phyloP scores from a whole-genome alignment of 1,139 yeast species.

The Candida sp. region DNA sequence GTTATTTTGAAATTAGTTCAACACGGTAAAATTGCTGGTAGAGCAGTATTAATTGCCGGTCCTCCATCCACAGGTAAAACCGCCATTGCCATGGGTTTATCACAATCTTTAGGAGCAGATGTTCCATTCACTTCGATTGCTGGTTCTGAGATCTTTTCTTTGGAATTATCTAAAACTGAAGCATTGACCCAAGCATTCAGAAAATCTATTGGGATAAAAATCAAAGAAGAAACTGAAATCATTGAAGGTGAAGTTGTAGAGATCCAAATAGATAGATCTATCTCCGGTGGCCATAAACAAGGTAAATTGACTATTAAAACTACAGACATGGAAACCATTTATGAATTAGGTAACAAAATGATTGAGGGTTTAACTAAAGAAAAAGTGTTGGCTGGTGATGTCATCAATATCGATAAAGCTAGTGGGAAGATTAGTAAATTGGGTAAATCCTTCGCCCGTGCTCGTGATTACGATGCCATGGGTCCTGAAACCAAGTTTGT shows the following conservation, averaged over 20 bases:
- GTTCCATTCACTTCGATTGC: conserved; percentile 96
- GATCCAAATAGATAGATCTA: conserved; percentile 93
- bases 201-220: conserved; percentile 90
- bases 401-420: conserved; percentile 92
- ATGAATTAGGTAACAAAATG: conserved; percentile 97
- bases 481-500: conserved; percentile 98
- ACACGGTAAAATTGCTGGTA: conserved; percentile 92
- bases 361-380: conserved; percentile 94
- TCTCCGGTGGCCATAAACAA: conserved; percentile 97
- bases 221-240: conserved; percentile 94
- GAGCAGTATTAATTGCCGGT: conserved; percentile 94
- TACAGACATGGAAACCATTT: conserved; percentile 98
- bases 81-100: conserved; percentile 96
- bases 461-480: conserved; percentile 99
- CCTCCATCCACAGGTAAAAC: conserved; percentile 99
- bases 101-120: conserved; percentile 84
- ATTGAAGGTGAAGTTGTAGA: conserved; percentile 99
- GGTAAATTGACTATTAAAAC: conserved; percentile 97
- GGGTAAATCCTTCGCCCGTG: conserved; percentile 94
- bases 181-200: conserved; percentile 95
- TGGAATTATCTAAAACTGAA: conserved; percentile 92
- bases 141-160: conserved; percentile 88
- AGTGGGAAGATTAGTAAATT: conserved; percentile 91
- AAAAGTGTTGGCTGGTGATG: conserved; percentile 97
- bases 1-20: conserved; percentile 89